These are phyloP conservation scores for Peniophora sp. DNA, from an alignment of 1,284 basidiomycete genomes.

Conservation along the genomic window DNA sequence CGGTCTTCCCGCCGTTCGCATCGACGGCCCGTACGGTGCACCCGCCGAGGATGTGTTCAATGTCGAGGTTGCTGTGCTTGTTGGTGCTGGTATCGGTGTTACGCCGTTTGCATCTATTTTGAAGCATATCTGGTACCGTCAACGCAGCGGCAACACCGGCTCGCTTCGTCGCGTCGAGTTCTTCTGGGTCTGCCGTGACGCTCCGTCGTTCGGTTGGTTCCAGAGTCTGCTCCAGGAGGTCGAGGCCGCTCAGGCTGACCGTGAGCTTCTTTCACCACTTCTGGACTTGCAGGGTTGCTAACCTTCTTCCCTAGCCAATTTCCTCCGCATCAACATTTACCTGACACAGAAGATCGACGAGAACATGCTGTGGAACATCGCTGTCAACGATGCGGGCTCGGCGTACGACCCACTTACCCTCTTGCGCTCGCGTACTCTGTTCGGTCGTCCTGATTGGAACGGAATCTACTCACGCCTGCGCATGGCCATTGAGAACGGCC, in stretches of 20 bases:
- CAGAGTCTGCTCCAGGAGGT: conserved; percentile 78
- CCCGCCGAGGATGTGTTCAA: conserved; percentile 87
- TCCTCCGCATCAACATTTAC: conserved; percentile 85
- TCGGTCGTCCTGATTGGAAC: conserved; percentile 83
- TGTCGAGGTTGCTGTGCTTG: conserved; percentile 75
- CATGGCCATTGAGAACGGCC: conserved; percentile 68
- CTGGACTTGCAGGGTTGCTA: neutral
- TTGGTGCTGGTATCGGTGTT: conserved; percentile 87
- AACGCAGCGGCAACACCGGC: conserved; percentile 67
- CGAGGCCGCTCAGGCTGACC: conserved; percentile 78
- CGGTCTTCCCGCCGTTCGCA: conserved; percentile 63
- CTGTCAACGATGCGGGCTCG: conserved; percentile 76
- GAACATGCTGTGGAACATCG: conserved; percentile 87
- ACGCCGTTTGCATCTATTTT: conserved; percentile 88
- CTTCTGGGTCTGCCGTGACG: conserved; percentile 86
- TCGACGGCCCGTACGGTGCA: conserved; percentile 85
- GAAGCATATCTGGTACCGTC: conserved; percentile 90
- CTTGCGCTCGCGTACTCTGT: conserved; percentile 78
- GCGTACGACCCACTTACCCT: conserved; percentile 82
- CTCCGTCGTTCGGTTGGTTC: conserved; percentile 92
- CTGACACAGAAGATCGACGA: conserved; percentile 80
- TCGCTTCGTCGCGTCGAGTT: conserved; percentile 81
- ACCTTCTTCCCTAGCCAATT: conserved; percentile 55
- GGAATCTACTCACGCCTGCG: conserved; percentile 67
- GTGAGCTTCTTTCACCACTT: conserved; percentile 42